Percentiles rank a stretch among this genome's conserved stretches.
Evolutionary conservation across 805 yeast species (phyloP).

Genomic region (Teunomyces atbi): DNA sequence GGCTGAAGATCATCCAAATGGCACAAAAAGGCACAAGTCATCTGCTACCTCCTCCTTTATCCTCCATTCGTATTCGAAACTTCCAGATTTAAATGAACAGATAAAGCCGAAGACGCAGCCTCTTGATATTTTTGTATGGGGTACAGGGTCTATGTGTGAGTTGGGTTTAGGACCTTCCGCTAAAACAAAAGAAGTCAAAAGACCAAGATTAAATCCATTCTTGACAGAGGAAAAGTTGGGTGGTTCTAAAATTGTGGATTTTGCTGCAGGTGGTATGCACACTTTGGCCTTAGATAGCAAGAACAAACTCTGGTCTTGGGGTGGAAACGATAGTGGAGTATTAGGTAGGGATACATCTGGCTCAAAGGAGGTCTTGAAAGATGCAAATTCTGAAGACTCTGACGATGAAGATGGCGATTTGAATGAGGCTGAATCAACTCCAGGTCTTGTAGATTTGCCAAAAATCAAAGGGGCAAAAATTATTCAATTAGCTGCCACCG

Average conservation of each 20-base stretch:
- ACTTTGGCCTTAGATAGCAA: constrained; percentile 74
- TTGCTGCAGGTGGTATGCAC: constrained; percentile 97
- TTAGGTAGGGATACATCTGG: constrained; percentile 81
- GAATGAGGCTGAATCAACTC: constrained; percentile 87
- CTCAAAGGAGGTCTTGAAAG: constrained; percentile 60
- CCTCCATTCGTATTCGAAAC: constrained; percentile 47
- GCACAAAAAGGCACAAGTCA: constrained; percentile 23
- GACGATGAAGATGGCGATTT: constrained; percentile 80
- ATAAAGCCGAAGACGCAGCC: constrained; percentile 42
- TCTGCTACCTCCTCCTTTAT: constrained; percentile 41
- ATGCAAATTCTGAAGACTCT: constrained; percentile 54
- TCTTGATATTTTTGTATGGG: constrained; percentile 88
- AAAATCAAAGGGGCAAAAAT: constrained; percentile 39
- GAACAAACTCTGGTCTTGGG: constrained; percentile 96
- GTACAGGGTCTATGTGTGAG: constrained; percentile 97
- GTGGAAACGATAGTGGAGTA: constrained; percentile 89
- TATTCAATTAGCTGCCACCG: constrained; percentile 87
- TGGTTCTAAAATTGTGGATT: constrained; percentile 70
- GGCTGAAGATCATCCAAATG: constrained; percentile 16
- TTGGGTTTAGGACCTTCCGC: constrained; percentile 96
- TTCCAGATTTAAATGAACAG: constrained; percentile 44
- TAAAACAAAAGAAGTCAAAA: constrained; percentile 86
- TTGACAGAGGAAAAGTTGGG: constrained; percentile 49
- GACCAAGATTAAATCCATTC: constrained; percentile 89
- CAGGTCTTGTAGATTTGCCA: constrained; percentile 74